Conservation (phyloP, 495 filamentous ascomycete genomes). For the Wilcoxina mikolae region DNA sequence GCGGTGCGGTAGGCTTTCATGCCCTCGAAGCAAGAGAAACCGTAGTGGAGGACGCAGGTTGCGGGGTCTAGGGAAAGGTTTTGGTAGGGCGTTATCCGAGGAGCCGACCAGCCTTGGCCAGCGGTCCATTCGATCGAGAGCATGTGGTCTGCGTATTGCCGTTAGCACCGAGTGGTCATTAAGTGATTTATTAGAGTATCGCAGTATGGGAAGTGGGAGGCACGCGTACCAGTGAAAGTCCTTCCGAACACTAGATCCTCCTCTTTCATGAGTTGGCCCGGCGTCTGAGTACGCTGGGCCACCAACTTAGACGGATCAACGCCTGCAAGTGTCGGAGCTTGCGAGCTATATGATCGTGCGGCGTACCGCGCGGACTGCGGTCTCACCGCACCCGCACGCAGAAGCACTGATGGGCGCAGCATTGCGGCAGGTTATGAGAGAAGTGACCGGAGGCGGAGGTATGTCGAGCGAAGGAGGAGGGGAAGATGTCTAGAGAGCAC, state of each 20-base stretch:
- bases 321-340: conserved; percentile 34
- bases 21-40: conserved; percentile 91
- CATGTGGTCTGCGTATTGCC: conserved; percentile 65
- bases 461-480: neutral
- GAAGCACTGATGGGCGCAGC: conserved; percentile 3
- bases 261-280: conserved; percentile 55
- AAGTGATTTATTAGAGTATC: neutral
- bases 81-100: conserved; percentile 81
- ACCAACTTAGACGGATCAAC: conserved; percentile 64
- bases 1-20: conserved; percentile 77
- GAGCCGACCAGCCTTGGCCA: conserved; percentile 58
- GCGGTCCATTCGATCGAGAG: conserved; percentile 88
- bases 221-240: conserved; percentile 60
- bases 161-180: conserved; percentile 13
- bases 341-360: conserved; percentile 14
- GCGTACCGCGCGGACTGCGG: neutral
- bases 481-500: neutral
- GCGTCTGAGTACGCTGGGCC: conserved; percentile 57
- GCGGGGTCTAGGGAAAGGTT: conserved; percentile 92
- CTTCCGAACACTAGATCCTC: conserved; percentile 75
- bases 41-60: conserved; percentile 96
- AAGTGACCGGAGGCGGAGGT: neutral
- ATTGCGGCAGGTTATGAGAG: neutral
- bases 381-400: neutral
- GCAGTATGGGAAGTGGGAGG: conserved; percentile 1